Evolutionary conservation across 805 yeast species (phyloP), one percentile per base, ranked within the genome.

Genomic region (Saturnispora halmiae): DNA sequence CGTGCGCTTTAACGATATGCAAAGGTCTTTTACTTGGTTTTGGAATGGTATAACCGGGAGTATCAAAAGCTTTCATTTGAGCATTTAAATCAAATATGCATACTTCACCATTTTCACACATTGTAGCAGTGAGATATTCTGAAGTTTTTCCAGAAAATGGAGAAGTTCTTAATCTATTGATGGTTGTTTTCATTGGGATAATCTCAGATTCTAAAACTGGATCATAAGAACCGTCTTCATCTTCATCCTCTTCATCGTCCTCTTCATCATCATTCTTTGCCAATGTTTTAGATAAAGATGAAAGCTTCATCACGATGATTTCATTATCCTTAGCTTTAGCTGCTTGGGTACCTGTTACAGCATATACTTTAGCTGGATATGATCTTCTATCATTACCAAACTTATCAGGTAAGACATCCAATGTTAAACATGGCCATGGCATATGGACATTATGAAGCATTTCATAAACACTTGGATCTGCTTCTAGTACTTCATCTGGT

Each of bases 361-460:
- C 61, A 55, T 84, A 83, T 54, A 87, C 67, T 2, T 92, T 72
- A 31, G 94, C 95, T 4, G 98, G 98, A 55, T 77, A 92, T 33
- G 73, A 72, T 64, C 95, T 75, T 66, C 98, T 80, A 61, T 87
- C 96, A 38, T 73, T 67, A 9, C 98, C 98, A 45, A 84, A 67
- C 39, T 69, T 67, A 58, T 92, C 98, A 5, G 95, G 95, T 40
- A 92, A 64, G 16, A 92, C 66, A 56, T 90, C 97, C 45, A 92
- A 69, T 3, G 96, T 86, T 57, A 92, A 65, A 64, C 96, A 87
- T 10, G 98, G 97, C 97, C 97, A 92, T 53, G 95, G 94, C 61
- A 90, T 66, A 60, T 84, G 84, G 45, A 90, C 85, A 53, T 83
- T 84, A 61, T 92, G 98, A 43, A 92, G 66, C 97, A 92, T 92